These are phyloP conservation scores for Diplogelasinospora grovesii DNA, from an alignment of 495 filamentous ascomycete species.

Conservation along the genomic window DNA sequence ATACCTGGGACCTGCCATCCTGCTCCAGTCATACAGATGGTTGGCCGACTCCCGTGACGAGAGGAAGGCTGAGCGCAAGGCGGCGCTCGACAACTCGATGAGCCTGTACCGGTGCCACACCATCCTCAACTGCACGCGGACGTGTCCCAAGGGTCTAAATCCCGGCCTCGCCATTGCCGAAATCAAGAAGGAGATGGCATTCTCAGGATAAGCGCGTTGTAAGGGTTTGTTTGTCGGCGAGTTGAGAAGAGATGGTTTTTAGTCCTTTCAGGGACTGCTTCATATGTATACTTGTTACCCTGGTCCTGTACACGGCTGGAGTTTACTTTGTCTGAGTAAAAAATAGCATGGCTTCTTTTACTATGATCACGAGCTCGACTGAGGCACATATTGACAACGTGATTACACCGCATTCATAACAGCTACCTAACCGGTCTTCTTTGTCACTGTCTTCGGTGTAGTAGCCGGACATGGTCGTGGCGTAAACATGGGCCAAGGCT, in stretches of 20 bases:
- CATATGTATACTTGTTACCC: constrained; percentile 28
- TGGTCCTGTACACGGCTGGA: constrained; percentile 26
- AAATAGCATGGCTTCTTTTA: constrained; percentile 18
- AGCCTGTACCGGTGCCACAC: constrained; percentile 98
- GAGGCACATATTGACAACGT: neutral
- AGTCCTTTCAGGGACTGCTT: constrained; percentile 7
- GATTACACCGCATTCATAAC: too few relatives aligned
- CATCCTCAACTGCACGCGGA: constrained; percentile 94
- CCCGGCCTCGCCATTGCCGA: constrained; percentile 89
- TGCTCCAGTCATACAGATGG: constrained; percentile 96
- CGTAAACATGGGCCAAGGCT: constrained; percentile 4
- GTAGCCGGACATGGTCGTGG: neutral
- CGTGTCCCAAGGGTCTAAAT: constrained; percentile 97
- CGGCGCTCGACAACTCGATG: constrained; percentile 94
- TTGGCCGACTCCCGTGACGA: constrained; percentile 88
- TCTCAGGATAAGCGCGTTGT: too few relatives aligned
- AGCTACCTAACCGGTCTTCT: too few relatives aligned
- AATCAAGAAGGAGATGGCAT: constrained; percentile 96
- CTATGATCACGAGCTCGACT: too few relatives aligned
- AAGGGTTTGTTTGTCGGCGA: neutral
- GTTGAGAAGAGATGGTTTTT: neutral
- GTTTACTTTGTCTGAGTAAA: constrained; percentile 29
- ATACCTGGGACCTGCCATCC: constrained; percentile 93
- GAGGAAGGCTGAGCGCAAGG: constrained; percentile 77
- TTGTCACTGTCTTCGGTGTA: too few relatives aligned